Evolutionary conservation across 192 early-diverging fungal species (phyloP).

Genomic region (Chytriomyces confervae): DNA sequence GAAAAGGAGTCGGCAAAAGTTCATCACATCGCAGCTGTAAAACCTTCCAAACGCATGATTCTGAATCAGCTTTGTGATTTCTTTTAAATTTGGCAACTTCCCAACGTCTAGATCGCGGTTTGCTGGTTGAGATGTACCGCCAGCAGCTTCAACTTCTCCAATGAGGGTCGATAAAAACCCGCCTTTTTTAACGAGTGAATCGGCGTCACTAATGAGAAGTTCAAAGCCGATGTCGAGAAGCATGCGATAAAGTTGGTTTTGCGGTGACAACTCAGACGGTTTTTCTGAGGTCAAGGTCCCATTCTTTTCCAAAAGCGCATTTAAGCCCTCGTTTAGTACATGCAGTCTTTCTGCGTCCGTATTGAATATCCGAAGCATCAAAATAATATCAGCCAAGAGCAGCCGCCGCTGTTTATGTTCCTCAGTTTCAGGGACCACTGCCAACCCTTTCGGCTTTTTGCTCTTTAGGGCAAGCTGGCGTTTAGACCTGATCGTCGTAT

Average conservation of each 20-base stretch:
- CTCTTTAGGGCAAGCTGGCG: neutral
- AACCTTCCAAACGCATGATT: slow-evolving; percentile 23
- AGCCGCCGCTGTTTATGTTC: slow-evolving; percentile 23
- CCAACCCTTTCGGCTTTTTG: slow-evolving; percentile 22
- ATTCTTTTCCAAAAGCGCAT: neutral
- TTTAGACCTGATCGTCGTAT: slow-evolving; percentile 13
- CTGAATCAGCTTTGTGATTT: slow-evolving; percentile 35
- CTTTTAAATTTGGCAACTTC: slow-evolving; percentile 23
- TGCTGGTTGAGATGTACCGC: neutral
- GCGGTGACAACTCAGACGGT: neutral
- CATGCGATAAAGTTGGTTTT: slow-evolving; percentile 23
- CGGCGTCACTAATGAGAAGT: slow-evolving; percentile 30
- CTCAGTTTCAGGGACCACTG: slow-evolving; percentile 18
- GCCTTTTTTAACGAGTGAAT: slow-evolving; percentile 30
- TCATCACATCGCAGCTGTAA: slow-evolving; percentile 37
- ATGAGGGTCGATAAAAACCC: slow-evolving; percentile 6
- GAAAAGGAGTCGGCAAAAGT: slow-evolving; percentile 37
- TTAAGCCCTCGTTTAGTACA: neutral
- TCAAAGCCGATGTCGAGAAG: slow-evolving; percentile 51
- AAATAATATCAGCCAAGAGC: slow-evolving; percentile 22
- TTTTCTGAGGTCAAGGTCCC: neutral
- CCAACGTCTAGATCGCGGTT: slow-evolving; percentile 36
- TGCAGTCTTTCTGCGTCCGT: slow-evolving; percentile 32
- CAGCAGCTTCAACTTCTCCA: slow-evolving; percentile 18
- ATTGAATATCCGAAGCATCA: slow-evolving; percentile 19